Conservation (phyloP, 1,284 basidiomycete species). For the Sanghuangporus sanghuang region DNA sequence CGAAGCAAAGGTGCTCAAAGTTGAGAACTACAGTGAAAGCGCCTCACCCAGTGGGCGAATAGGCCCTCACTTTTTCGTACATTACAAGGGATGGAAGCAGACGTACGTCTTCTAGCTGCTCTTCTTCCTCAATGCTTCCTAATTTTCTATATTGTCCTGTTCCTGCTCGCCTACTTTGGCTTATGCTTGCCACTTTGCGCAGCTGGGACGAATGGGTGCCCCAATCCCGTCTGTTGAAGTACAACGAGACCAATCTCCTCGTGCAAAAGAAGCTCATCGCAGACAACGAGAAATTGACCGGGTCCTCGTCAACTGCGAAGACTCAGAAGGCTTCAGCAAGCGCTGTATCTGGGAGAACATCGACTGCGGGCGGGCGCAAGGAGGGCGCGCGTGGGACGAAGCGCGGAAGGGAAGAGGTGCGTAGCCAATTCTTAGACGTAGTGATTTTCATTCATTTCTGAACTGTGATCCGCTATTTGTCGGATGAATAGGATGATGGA, state of each 20-base stretch:
- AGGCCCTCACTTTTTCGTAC: constrained; percentile 90
- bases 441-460: constrained; percentile 4
- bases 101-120: constrained; percentile 54
- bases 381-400: constrained; percentile 54
- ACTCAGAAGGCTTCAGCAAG: constrained; percentile 28
- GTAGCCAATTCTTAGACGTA: constrained; percentile 17
- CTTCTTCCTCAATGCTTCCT: neutral
- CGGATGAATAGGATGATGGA: constrained; percentile 46
- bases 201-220: constrained; percentile 99
- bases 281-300: constrained; percentile 30
- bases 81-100: constrained; percentile 99
- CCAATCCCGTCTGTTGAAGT: constrained; percentile 76
- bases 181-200: neutral
- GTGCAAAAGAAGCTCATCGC: constrained; percentile 64
- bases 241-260: constrained; percentile 81
- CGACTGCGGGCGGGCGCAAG: constrained; percentile 44
- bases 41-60: constrained; percentile 60
- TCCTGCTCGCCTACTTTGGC: neutral
- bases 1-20: constrained; percentile 89
- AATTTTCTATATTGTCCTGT: too few species aligned
- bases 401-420: constrained; percentile 55
- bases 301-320: constrained; percentile 32
- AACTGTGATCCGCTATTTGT: constrained; percentile 1
- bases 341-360: constrained; percentile 30
- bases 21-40: constrained; percentile 69